Evolutionary conservation across 73 alveolate genomes (phyloP), one percentile per base, ranked within the genome.

Genomic region (Tetrahymena borealis): DNA sequence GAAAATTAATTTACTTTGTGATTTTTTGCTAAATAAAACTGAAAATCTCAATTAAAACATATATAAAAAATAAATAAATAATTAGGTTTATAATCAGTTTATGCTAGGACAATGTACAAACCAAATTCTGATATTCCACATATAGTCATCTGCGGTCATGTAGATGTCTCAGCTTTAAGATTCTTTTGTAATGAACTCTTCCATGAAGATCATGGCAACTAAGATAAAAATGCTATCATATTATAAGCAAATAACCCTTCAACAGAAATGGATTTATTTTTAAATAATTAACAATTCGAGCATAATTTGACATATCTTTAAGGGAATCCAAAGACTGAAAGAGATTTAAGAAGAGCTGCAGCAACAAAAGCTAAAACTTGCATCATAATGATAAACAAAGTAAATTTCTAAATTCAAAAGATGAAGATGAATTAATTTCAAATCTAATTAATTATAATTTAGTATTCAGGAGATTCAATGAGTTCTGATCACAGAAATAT

Each of bases 121-220:
- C 91, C 98, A 28, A 97, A 98, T 95, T 97, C 97, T 24, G 99
- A 98, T 91, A 96, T 98, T 10, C 99, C 99, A 5, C 99, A 98
- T 93, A 93, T 98, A 32, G 97, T 98, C 11, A 95, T 98, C 15
- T 94, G 99, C 78, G 99, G 99, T 4, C 96, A 97, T 91, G 98
- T 97, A 1, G 97, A 94, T 28, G 97, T 96, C n/a, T 96, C 98
- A 28, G 97, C 99, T 7, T 90, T 98, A 78, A 97, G 95, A 39
- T 97, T 95, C 91, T 98, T 98, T 91, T 97, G 99, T 91, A 95
- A 95, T 90, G 99, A 98, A 95, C 95, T 98, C 78, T 98, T 98
- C 96, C 99, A 98, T 94, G 95, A 41, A 78, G 99, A 98, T 91
- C 99, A 98, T 91, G 99, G 99, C 2, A 95, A 96, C 43, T 96